These are phyloP conservation scores for Populus hybrid DNA, from an alignment of 441 rosid genomes.

Conservation along the genomic window DNA sequence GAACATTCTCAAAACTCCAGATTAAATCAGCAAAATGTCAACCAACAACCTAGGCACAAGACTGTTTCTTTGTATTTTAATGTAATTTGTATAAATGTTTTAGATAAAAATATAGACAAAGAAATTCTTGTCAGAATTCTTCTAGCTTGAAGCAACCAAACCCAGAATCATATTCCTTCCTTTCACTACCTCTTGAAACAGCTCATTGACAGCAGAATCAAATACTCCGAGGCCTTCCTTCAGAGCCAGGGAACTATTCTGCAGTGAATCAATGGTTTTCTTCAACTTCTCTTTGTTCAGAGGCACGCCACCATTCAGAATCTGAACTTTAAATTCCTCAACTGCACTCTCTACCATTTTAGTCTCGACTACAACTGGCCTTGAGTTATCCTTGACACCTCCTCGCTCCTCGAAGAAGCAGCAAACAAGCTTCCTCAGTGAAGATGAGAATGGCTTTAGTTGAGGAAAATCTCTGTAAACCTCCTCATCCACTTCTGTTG, in stretches of 20 bases:
- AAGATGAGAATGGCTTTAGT: background rate
- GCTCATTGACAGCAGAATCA: background rate
- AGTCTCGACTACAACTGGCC: background rate
- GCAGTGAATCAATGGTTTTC: background rate
- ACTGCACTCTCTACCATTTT: background rate
- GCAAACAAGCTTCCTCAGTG: background rate
- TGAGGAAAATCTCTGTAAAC: background rate
- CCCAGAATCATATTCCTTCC: background rate
- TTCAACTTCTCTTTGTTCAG: background rate
- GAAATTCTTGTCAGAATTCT: background rate
- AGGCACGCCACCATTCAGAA: background rate
- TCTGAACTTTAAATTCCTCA: background rate
- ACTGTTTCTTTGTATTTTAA: background rate
- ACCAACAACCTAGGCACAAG: too few relatives aligned
- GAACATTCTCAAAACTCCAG: fast-evolving
- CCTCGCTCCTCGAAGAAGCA: background rate
- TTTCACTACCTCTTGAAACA: background rate
- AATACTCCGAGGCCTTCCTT: background rate
- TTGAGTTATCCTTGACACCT: background rate
- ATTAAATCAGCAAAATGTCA: too few relatives aligned
- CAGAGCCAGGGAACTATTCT: background rate
- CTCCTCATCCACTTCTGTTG: background rate
- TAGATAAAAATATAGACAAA: background rate
- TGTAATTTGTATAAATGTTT: too few relatives aligned
- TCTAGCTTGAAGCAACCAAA: background rate